Evolutionary conservation across 768 basidiomycete genomes (phyloP), one percentile per base, ranked within the genome.

Genomic region (Tephrocybe sp.): DNA sequence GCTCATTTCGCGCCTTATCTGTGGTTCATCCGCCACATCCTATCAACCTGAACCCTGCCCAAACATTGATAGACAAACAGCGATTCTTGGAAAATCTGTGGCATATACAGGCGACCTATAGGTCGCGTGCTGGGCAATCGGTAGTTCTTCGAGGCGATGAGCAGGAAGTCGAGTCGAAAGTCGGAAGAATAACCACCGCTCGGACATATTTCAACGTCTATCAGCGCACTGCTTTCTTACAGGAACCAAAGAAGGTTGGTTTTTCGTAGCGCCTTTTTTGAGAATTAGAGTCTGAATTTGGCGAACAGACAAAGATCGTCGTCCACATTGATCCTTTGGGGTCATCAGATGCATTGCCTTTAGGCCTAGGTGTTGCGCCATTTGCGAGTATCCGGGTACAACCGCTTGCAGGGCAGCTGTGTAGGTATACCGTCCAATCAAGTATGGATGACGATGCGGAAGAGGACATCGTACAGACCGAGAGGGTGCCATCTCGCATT

Each of bases 161-260:
- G 51, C 74, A 78, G 55, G 88, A 92, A 64, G 87, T 95, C 2
- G 88, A 93, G 63, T 79, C 73, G 17, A 77, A 79, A 50, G 73
- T 73, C 39, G 84, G 85, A 10, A 79, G 75, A 55, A 69, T 75
- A 24, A 89, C 86, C 9, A 62, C 79, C 45, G 92, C 91, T 14
- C 79, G 84, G 51, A 85, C 90, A n/a, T 96, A 87, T 66, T 95
- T 85, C 71, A 94, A 95, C 61, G 80, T 96, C 15, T 96, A 94
- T 65, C 85, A 90, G 59, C 76, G 90, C 36, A 87, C 82, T 10
- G 85, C 85, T 3, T 93, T 90, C 64, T 69, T 93, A 9, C 81
- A 84, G 60, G 88, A 93, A 61, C 70, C 71, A 3, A 88, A 83
- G 68, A 95, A 95, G 81, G 93, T 92, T 44, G 43, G 68, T 57